Base-by-base conservation (phyloP, 257 asterid genomes). In the Gentiana straminea region DNA sequence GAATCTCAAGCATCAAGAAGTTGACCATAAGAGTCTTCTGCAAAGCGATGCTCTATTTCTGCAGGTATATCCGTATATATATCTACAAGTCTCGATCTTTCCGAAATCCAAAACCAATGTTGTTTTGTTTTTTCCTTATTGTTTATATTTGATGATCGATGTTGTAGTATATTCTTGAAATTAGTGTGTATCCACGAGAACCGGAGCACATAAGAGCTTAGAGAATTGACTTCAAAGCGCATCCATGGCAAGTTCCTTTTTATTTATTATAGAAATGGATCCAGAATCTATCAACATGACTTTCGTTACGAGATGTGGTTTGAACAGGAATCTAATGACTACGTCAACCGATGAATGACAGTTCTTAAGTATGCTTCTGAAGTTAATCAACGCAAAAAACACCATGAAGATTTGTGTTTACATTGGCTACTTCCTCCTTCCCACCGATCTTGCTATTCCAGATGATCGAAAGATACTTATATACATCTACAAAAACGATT, bases 141-240 rank as follows among this genome's bases (percentile, higher is more conserved):
- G 7, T 55, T 11, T n/a, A n/a, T n/a, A n/a, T n/a, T n/a, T n/a
- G n/a, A n/a, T n/a, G n/a, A n/a, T n/a, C 24, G 24, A 24, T 24
- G 24, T 24, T 49, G 62, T 81, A 88, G 95, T 86, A 89, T 49
- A 86, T 89, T 70, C 83, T 89, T 5, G 94, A 89, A 63, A 86
- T 94, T 2, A 89, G 97, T 46, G 97, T 89, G 39, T 86, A 86
- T 41, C 97, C 97, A 4, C 83, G 73, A 51, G 97, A 89, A 75
- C 95, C 86, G 5, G 94, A 73, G 68, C 11, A 84, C 64, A 81
- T 86, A 89, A 61, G 95, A 89, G 75, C 89, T 89, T 32, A 71
- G 95, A 49, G 95, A 86, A 70, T 54, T 89, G 5, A 89, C 97
- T 34, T 92, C 97, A 49, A 86, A 81, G 59, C 97, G 59, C 97